Base-by-base conservation (phyloP, 2,329 filamentous ascomycete genomes). In the Fusarium verticillioides region DNA sequence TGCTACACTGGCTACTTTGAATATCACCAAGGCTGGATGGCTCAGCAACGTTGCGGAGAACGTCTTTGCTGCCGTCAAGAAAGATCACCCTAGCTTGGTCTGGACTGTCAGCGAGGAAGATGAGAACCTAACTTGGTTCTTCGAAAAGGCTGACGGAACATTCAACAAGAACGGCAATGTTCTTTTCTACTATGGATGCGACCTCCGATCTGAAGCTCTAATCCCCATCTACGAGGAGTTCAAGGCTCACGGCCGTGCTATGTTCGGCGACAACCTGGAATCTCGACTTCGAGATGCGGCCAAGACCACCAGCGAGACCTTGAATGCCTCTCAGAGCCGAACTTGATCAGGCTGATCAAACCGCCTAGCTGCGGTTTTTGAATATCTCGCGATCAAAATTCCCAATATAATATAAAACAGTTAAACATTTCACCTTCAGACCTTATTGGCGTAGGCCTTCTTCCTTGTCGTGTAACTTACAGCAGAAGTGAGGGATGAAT, bases 71-170 rank as follows among this genome's bases (percentile, higher is more conserved):
- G 93, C 93, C 71, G 93, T 98, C 82, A 97, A 96, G 87, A 97
- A 97, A 83, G 96, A 98, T 80, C 93, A 95, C 82, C 91, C 95
- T 62, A 94, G 93, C 84, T 88, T 98, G 74, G 93, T 94, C 73
- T 99, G 95, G 96, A 97, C 95, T n/a, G 96, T 98, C 69, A 96
- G 94, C 85, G 93, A 95, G 79, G 93, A 97, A 76, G 95, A 98
- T 78, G 96, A 98, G 88, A 98, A 98, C 82, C 87, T 98, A 78
- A 95, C 94, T 16, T 98, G 96, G 96, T 98, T 98, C 87, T 97
- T 97, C 76, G 95, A 97, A 83, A 97, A 97, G 87, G 93, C 96
- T 15, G 95, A 98, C 77, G 96, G 96, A 63, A 97, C 94, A 83
- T 89, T 98, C 78, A 94, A 93, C 71, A 91, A 92, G 63, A 91